Evolutionary conservation across 2,329 filamentous ascomycete genomes (phyloP).

Genomic region (Pseudogymnoascus sp.): DNA sequence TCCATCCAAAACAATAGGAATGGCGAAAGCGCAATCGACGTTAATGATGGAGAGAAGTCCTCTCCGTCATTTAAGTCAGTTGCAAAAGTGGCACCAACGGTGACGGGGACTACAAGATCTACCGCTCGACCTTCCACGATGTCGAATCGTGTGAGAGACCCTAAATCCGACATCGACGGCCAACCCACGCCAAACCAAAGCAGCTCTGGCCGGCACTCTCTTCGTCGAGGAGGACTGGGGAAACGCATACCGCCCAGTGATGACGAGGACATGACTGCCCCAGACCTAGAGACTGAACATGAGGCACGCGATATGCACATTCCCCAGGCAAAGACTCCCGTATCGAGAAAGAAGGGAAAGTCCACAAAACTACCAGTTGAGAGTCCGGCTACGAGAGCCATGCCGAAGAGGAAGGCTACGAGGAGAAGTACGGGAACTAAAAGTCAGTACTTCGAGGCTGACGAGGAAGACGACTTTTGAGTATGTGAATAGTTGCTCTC

Average conservation of each 20-base stretch:
- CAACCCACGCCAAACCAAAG: neutral
- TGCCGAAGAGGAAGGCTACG: constrained; percentile 8
- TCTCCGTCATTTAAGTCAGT: neutral
- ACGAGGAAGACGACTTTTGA: constrained; percentile 7
- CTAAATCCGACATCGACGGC: neutral
- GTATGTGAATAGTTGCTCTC: neutral
- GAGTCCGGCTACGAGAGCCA: neutral
- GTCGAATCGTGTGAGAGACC: neutral
- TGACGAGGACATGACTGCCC: neutral
- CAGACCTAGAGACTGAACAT: neutral
- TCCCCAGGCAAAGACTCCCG: neutral
- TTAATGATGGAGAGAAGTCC: neutral
- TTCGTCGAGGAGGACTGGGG: neutral
- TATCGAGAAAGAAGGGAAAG: neutral
- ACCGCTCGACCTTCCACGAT: neutral
- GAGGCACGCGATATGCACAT: neutral
- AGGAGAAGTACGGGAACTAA: constrained; percentile 11
- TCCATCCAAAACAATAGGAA: neutral
- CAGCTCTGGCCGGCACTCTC: neutral
- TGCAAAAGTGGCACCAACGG: neutral
- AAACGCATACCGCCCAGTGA: neutral
- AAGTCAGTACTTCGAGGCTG: constrained; percentile 13
- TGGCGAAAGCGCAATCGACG: neutral
- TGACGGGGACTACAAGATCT: neutral
- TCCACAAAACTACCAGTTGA: neutral